These are phyloP conservation scores for Avena atlantica DNA, from an alignment of 176 grass and related monocot genomes.

Conservation along the genomic window DNA sequence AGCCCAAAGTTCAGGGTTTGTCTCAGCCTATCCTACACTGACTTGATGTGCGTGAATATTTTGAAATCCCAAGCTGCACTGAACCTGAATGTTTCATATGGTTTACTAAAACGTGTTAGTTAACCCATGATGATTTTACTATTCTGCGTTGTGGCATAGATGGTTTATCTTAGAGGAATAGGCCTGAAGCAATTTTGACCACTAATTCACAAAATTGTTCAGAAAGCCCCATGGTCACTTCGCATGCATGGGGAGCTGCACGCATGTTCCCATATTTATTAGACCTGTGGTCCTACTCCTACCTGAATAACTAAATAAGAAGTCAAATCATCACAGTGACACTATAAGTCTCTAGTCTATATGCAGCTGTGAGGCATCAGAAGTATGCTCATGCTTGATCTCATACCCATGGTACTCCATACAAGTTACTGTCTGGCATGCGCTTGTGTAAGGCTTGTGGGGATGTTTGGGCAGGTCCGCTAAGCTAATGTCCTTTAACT, in stretches of 20 bases:
- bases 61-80: neutral
- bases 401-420: neutral
- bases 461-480: neutral
- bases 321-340: neutral
- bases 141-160: neutral
- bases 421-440: neutral
- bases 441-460: slow-evolving; percentile 8
- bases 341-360: neutral
- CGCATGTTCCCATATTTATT: slow-evolving; percentile 16
- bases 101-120: slow-evolving; percentile 5
- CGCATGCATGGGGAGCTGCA: neutral
- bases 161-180: neutral
- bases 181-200: neutral
- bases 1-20: slow-evolving; percentile 28
- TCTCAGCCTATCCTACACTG: neutral
- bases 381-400: slow-evolving; percentile 18
- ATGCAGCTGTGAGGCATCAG: neutral
- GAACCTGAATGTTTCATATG: neutral
- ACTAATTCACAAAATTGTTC: neutral
- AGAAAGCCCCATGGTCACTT: neutral
- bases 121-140: neutral
- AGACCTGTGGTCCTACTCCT: neutral
- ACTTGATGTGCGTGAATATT: neutral
- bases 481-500: neutral
- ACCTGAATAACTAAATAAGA: neutral